phyloP scores from a whole-genome alignment of 1,284 basidiomycete species.

The Tausonia pullulans region DNA sequence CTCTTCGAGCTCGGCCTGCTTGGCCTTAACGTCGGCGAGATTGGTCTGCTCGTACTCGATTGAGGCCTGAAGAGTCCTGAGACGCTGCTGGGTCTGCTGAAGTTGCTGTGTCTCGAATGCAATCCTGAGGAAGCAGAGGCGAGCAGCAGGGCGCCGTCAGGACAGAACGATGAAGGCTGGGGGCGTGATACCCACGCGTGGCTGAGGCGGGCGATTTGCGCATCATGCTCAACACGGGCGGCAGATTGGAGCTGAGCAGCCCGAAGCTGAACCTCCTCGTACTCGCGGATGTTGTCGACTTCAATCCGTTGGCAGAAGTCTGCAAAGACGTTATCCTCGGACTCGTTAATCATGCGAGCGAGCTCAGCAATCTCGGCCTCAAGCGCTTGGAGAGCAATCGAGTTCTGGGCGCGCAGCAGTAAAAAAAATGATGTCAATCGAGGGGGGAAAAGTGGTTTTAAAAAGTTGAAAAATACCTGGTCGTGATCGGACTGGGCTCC shows the following conservation, averaged over 20 bases:
- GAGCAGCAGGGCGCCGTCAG: background rate
- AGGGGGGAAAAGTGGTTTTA: background rate
- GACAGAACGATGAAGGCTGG: background rate
- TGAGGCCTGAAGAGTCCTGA: slow-evolving; percentile 46
- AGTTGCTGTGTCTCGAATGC: slow-evolving; percentile 70
- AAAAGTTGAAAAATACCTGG: background rate
- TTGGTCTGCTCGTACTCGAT: slow-evolving; percentile 48
- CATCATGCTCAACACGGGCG: slow-evolving; percentile 69
- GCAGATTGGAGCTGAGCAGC: slow-evolving; percentile 77
- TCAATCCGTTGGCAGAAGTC: slow-evolving; percentile 72
- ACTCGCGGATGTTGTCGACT: slow-evolving; percentile 78
- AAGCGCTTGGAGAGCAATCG: slow-evolving; percentile 32
- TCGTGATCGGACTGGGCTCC: slow-evolving; percentile 37
- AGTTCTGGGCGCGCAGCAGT: too few relatives aligned
- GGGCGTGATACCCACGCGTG: slow-evolving; percentile 56
- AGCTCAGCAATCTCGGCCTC: slow-evolving; percentile 49
- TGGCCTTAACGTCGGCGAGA: slow-evolving; percentile 47
- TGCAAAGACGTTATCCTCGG: slow-evolving; percentile 70
- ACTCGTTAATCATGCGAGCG: slow-evolving; percentile 52
- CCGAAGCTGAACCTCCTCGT: slow-evolving; percentile 84
- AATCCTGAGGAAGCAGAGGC: slow-evolving; percentile 39
- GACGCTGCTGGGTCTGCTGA: slow-evolving; percentile 50
- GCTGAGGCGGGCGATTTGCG: slow-evolving; percentile 72
- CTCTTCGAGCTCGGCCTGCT: slow-evolving; percentile 47
- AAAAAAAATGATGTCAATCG: background rate